A percentile compares a stretch with the other conserved stretches of the same genome.
phyloP scores from a whole-genome alignment of 306 rosid genomes.

The Amphicarpaea edgeworthii region DNA sequence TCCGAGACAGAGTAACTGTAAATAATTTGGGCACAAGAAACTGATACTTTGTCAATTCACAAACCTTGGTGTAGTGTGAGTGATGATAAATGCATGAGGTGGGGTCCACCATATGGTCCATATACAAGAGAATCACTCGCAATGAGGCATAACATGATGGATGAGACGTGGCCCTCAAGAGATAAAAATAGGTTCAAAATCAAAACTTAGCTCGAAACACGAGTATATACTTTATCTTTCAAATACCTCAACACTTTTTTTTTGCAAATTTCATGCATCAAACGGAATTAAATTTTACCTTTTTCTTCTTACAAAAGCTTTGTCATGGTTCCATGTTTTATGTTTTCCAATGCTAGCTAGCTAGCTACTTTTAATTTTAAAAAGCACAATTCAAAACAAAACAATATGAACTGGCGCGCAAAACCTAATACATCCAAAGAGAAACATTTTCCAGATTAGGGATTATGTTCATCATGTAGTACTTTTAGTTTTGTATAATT shows the following conservation, averaged over 20 bases:
- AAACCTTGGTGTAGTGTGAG: constrained; percentile 13
- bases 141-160: constrained; percentile 26
- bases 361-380: constrained; percentile 23
- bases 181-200: constrained; percentile 24
- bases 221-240: constrained; percentile 11
- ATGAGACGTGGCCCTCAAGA: constrained; percentile 36
- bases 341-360: constrained; percentile 1
- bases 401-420: constrained; percentile 7
- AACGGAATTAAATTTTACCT: constrained; percentile 18
- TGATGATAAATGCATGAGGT: constrained; percentile 40
- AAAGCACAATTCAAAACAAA: constrained; percentile 15
- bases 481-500: not conserved
- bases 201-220: constrained; percentile 28
- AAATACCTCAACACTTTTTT: constrained; percentile 1
- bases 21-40: constrained; percentile 15
- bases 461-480: not conserved
- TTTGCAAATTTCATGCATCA: constrained; percentile 23
- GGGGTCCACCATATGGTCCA: constrained; percentile 53
- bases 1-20: not conserved
- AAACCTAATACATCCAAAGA: not conserved
- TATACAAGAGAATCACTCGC: constrained; percentile 29
- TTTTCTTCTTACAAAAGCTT: constrained; percentile 23
- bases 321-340: constrained; percentile 6
- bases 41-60: constrained; percentile 31
- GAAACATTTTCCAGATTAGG: constrained; percentile 15